Base-by-base conservation (phyloP, 768 basidiomycete genomes). In the Phylloporus sp. region DNA sequence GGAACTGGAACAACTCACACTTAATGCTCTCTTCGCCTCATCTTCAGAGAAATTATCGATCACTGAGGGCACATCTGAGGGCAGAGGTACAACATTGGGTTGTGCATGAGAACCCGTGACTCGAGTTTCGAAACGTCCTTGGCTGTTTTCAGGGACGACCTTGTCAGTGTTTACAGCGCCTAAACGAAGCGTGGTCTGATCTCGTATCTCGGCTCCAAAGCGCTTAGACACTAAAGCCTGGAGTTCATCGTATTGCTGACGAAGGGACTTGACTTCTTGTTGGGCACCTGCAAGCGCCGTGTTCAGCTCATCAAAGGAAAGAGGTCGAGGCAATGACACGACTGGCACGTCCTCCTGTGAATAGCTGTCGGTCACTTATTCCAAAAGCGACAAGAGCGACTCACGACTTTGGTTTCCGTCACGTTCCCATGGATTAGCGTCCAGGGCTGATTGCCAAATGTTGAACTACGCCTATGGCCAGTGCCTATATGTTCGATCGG, bases 231-330 rank as follows among this genome's bases (percentile, higher is more conserved):
- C 55, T 23, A 59, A 27, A 2, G 39, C 35, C 6, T 49, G 56
- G 4, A 68, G 64, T n/a, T 53, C 48, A 9, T 66, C 66, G 41
- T 68, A 68, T 49, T 53, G 53, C 24, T 44, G 56, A 13, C 62
- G 66, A 22, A 68, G 66, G 8, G 57, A 36, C 26, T 32, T 39
- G 12, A 70, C 62, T 46, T 68, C 68, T 16, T 58, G 56, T 2
- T 57, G 59, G 1, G 64, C 64, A 40, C 35, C 49, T 12, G 50
- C 53, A 26, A 68, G 59, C 2, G 62, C 67, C 13, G 47, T 29
- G 12, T 66, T 64, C 50, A 68, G 10, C 6, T 68, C 52, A 11
- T 64, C 57, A 10, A 70, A 56, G 5, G 59, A 63, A 40, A 70
- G 55, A 0, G 56, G 59, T 20, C 50, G 54, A 11, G 45, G 45